Percentiles rank a stretch among this genome's conserved stretches.
These are phyloP conservation scores for Lodderomyces jiufengensis DNA, from an alignment of 1,139 yeast genomes.

Conservation along the genomic window DNA sequence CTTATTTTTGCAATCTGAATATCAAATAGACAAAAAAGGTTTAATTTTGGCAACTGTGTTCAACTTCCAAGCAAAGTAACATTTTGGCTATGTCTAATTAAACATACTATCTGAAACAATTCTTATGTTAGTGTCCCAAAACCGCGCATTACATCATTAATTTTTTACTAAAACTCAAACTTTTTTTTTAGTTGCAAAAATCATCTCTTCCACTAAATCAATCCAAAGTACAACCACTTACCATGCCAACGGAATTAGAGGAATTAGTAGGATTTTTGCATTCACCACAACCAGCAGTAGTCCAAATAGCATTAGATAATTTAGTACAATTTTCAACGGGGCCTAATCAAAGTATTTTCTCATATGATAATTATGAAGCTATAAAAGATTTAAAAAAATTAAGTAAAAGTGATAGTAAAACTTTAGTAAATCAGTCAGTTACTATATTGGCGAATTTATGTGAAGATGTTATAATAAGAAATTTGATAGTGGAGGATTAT, in stretches of 20 bases:
- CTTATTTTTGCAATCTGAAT: no score
- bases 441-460: conserved; percentile 83
- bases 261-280: conserved; percentile 80
- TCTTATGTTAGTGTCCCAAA: no score
- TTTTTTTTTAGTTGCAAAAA: conserved; percentile 11
- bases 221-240: background rate
- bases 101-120: no score
- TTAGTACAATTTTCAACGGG: conserved; percentile 80
- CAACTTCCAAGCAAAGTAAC: no score
- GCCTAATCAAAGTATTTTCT: conserved; percentile 62
- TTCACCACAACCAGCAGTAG: conserved; percentile 76
- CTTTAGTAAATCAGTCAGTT: conserved; percentile 62
- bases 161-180: no score
- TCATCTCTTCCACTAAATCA: background rate
- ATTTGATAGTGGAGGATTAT: conserved; percentile 61
- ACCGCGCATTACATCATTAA: no score
- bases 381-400: conserved; percentile 67
- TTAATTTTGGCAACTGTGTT: no score
- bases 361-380: conserved; percentile 67
- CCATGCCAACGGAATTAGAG: conserved; percentile 60
- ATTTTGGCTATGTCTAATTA: no score
- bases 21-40: no score
- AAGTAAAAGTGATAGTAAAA: conserved; percentile 44
- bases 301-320: conserved; percentile 81
- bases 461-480: conserved; percentile 63